Evolutionary conservation across 2,329 filamentous ascomycete genomes (phyloP).

Genomic region (Ustilaginoidea virens): DNA sequence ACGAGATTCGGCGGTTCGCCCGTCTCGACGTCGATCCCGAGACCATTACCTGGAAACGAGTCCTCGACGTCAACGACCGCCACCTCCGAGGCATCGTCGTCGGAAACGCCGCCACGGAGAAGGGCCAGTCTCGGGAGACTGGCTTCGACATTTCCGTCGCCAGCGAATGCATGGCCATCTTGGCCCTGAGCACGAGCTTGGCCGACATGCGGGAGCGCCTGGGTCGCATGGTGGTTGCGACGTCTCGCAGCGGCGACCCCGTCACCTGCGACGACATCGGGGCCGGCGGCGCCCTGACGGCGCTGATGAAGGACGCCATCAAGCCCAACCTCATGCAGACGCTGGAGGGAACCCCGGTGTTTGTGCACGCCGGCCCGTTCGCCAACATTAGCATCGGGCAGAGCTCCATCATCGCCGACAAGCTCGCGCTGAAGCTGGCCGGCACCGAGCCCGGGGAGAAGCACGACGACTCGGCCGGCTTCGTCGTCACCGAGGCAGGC

Average conservation of each 20-base stretch:
- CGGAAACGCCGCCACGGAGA: constrained; percentile 79
- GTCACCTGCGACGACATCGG: constrained; percentile 95
- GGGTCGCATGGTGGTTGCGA: constrained; percentile 89
- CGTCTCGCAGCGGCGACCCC: constrained; percentile 70
- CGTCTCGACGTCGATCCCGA: constrained; percentile 90
- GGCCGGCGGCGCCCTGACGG: constrained; percentile 78
- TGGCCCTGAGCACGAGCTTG: constrained; percentile 80
- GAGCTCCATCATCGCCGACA: constrained; percentile 88
- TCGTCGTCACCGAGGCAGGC: constrained; percentile 90
- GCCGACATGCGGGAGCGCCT: constrained; percentile 84
- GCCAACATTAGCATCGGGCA: constrained; percentile 98
- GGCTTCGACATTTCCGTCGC: constrained; percentile 97
- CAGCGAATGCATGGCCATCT: constrained; percentile 95
- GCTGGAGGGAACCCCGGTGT: constrained; percentile 89
- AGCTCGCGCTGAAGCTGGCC: constrained; percentile 86
- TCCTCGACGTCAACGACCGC: constrained; percentile 93
- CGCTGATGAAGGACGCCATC: constrained; percentile 94
- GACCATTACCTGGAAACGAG: constrained; percentile 93
- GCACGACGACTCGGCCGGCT: constrained; percentile 67
- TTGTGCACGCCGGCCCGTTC: constrained; percentile 94
- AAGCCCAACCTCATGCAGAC: constrained; percentile 99
- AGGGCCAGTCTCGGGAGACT: constrained; percentile 73
- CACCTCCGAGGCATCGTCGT: constrained; percentile 82
- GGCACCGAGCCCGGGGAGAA: constrained; percentile 89
- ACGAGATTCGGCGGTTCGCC: constrained; percentile 81